Evolutionary conservation across 2,329 filamentous ascomycete genomes (phyloP).

Genomic region (Diaporthe nobilis): DNA sequence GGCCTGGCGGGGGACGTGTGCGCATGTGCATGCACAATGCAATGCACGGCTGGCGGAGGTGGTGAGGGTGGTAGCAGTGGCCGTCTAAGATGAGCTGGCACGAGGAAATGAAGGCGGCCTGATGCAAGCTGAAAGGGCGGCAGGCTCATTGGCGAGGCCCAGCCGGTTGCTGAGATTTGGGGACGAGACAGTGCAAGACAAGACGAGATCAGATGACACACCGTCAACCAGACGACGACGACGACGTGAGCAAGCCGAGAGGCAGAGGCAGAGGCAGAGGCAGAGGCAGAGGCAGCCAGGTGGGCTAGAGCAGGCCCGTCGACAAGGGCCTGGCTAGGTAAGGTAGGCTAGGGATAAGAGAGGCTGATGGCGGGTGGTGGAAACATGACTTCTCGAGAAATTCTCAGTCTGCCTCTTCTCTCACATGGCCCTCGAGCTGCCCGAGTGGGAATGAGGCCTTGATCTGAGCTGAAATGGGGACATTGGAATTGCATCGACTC

Average conservation of each 20-base stretch:
- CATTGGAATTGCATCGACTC: background rate
- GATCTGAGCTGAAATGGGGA: slow-evolving; percentile 2
- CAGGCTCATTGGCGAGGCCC: slow-evolving; percentile 24
- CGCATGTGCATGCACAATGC: slow-evolving; percentile 14
- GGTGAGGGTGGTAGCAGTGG: slow-evolving; percentile 4
- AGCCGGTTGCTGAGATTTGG: slow-evolving; percentile 6
- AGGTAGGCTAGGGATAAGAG: background rate
- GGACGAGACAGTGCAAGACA: background rate
- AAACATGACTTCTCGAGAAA: background rate
- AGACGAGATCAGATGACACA: background rate
- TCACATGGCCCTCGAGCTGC: slow-evolving; percentile 1
- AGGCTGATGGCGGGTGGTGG: background rate
- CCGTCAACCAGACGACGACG: too few relatives aligned
- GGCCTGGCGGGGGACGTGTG: background rate
- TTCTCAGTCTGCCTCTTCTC: background rate
- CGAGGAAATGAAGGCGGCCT: slow-evolving; percentile 45
- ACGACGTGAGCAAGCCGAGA: too few relatives aligned
- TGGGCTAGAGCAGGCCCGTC: background rate
- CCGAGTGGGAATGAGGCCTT: slow-evolving; percentile 1
- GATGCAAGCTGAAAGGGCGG: slow-evolving; percentile 44
- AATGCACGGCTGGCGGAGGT: background rate
- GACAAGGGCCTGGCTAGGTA: background rate
- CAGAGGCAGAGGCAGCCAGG: background rate
- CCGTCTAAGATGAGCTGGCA: slow-evolving; percentile 30
- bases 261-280: background rate